Conservation (phyloP, 2,329 filamentous ascomycete species). For the Aspergillus sergii region DNA sequence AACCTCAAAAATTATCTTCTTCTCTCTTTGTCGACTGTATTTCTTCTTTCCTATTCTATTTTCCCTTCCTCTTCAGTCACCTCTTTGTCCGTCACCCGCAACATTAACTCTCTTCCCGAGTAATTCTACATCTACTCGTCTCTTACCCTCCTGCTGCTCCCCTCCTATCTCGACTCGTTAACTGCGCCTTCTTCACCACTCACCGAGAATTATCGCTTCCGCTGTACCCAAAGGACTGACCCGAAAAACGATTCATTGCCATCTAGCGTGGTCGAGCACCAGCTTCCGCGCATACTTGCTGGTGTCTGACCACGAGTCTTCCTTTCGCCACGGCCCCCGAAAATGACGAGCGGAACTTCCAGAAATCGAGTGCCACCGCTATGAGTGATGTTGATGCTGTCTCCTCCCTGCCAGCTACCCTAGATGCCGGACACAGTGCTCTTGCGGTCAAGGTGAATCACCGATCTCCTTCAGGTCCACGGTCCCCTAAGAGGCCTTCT, state of each 20-base stretch:
- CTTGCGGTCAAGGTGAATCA: constrained; percentile 36
- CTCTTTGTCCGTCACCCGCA: not conserved
- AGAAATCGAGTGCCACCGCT: constrained; percentile 46
- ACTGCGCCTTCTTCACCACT: not conserved
- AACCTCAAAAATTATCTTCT: not conserved
- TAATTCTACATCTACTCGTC: not conserved
- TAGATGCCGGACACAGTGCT: constrained; percentile 36
- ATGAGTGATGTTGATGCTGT: constrained; percentile 51
- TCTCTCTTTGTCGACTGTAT: constrained; percentile 6
- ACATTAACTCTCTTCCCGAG: not conserved
- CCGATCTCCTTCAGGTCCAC: constrained; percentile 26
- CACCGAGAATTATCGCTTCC: not conserved
- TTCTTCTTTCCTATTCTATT: constrained; percentile 11
- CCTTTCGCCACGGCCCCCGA: constrained; percentile 42
- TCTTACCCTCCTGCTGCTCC: not conserved
- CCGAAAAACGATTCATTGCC: not conserved
- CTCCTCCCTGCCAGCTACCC: constrained; percentile 41
- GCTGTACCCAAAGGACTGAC: not conserved
- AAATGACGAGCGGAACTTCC: constrained; percentile 47
- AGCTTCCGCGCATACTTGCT: constrained; percentile 36
- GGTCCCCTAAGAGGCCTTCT: constrained; percentile 25
- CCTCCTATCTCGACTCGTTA: not conserved
- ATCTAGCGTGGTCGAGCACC: constrained; percentile 32
- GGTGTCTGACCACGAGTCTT: constrained; percentile 35
- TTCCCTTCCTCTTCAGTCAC: constrained; percentile 5